These are phyloP conservation scores for Phytomonas sp. DNA, from an alignment of 208 protist genomes.

Conservation along the genomic window DNA sequence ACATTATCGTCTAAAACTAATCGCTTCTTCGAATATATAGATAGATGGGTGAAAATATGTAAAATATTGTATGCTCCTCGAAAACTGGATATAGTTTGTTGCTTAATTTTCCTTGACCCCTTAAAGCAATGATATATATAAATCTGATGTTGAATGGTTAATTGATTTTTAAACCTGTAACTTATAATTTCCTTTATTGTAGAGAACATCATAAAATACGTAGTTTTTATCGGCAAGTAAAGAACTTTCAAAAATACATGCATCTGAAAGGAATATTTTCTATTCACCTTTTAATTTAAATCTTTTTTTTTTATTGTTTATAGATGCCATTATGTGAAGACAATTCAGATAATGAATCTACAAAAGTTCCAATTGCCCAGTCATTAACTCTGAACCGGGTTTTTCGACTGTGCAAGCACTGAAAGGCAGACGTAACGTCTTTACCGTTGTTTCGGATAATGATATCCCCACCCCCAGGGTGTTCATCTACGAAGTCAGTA, in stretches of 20 bases:
- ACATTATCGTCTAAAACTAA: background rate
- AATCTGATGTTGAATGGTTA: background rate
- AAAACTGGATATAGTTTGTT: background rate
- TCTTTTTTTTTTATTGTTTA: background rate
- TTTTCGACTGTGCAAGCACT: slow-evolving; percentile 18
- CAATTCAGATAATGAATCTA: background rate
- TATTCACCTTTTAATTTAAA: background rate
- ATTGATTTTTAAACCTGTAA: background rate
- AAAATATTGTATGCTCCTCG: background rate
- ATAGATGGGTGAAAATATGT: background rate
- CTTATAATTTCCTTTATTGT: background rate
- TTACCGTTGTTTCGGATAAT: slow-evolving; percentile 30
- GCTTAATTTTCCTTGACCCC: background rate
- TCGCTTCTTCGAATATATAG: background rate
- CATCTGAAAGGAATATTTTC: background rate
- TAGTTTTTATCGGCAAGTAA: background rate
- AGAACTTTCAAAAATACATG: background rate
- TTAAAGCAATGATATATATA: background rate
- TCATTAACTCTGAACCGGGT: background rate
- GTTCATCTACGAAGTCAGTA: slow-evolving; percentile 53
- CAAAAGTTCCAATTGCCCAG: background rate
- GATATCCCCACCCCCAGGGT: slow-evolving; percentile 65
- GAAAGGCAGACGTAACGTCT: slow-evolving; percentile 27
- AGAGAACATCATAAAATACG: background rate
- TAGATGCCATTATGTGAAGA: background rate